Conservation (phyloP, 495 filamentous ascomycete genomes). For the Penicillium soppii region DNA sequence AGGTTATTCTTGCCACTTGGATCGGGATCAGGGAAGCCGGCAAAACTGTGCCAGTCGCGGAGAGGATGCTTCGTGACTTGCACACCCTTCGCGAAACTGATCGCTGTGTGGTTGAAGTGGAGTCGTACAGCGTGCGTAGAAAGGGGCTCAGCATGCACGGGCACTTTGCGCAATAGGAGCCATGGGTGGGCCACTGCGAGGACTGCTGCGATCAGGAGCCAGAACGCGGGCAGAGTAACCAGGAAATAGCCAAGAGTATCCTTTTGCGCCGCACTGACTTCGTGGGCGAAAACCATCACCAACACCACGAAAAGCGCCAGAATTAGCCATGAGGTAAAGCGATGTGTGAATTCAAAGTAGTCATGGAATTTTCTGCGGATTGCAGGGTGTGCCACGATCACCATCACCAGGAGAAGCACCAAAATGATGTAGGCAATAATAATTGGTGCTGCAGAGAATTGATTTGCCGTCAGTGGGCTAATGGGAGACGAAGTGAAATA, state of each 20-base stretch:
- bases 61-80: slow-evolving; percentile 48
- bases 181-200: slow-evolving; percentile 64
- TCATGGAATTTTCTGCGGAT: slow-evolving; percentile 58
- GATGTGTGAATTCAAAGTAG: slow-evolving; percentile 65
- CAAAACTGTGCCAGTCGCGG: slow-evolving; percentile 72
- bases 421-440: slow-evolving; percentile 21
- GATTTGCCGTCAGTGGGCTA: slow-evolving; percentile 7
- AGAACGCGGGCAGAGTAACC: slow-evolving; percentile 60
- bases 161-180: slow-evolving; percentile 59
- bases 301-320: slow-evolving; percentile 61
- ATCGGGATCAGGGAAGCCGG: slow-evolving; percentile 54
- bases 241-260: slow-evolving; percentile 33
- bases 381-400: slow-evolving; percentile 43
- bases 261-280: slow-evolving; percentile 22
- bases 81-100: slow-evolving; percentile 22
- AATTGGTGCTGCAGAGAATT: slow-evolving; percentile 18
- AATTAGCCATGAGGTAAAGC: slow-evolving; percentile 63
- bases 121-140: slow-evolving; percentile 67
- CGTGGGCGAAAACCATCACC: slow-evolving; percentile 22
- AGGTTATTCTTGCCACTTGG: background rate
- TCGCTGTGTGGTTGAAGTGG: slow-evolving; percentile 56
- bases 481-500: slow-evolving; percentile 20
- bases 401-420: slow-evolving; percentile 30
- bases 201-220: slow-evolving; percentile 63
- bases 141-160: slow-evolving; percentile 59